A percentile compares a stretch with the other conserved stretches of the same genome.
phyloP scores from a whole-genome alignment of 2,329 filamentous ascomycete genomes.

The Aspergillus quadricinctus region DNA sequence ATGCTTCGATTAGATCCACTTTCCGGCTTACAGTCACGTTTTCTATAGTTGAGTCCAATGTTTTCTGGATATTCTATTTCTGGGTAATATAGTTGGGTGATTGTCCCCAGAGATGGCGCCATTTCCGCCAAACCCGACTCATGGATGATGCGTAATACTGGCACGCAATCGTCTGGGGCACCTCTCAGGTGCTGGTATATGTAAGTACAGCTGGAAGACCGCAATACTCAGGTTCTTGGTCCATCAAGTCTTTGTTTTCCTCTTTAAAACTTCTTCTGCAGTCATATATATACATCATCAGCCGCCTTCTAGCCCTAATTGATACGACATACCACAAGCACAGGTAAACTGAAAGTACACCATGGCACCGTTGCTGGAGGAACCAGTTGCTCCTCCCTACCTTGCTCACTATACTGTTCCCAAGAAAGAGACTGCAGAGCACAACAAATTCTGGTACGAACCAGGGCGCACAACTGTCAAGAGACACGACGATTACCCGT shows the following conservation, averaged over 20 bases:
- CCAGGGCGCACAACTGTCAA: constrained; percentile 47
- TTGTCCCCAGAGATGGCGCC: constrained; percentile 27
- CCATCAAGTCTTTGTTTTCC: not conserved
- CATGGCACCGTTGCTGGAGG: constrained; percentile 33
- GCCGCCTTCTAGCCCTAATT: not conserved
- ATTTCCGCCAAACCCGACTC: constrained; percentile 18
- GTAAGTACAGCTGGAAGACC: not conserved
- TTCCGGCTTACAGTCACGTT: not conserved
- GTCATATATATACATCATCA: constrained; percentile 10
- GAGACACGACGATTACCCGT: constrained; percentile 46
- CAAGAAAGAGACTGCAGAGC: constrained; percentile 14
- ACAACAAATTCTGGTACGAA: constrained; percentile 39
- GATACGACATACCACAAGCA: not conserved
- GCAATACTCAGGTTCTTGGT: not conserved
- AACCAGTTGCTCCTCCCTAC: constrained; percentile 14
- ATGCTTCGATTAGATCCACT: not conserved
- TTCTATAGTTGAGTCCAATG: not conserved
- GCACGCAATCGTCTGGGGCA: not conserved
- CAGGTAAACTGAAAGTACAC: not conserved
- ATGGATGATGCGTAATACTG: constrained; percentile 12
- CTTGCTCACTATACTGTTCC: constrained; percentile 12
- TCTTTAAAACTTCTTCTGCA: not conserved
- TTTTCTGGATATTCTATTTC: not conserved
- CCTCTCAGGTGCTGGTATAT: not conserved
- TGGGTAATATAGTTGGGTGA: constrained; percentile 16